Evolutionary conservation across 2,329 filamentous ascomycete species (phyloP).

Genomic region (Neofusicoccum cordaticola): DNA sequence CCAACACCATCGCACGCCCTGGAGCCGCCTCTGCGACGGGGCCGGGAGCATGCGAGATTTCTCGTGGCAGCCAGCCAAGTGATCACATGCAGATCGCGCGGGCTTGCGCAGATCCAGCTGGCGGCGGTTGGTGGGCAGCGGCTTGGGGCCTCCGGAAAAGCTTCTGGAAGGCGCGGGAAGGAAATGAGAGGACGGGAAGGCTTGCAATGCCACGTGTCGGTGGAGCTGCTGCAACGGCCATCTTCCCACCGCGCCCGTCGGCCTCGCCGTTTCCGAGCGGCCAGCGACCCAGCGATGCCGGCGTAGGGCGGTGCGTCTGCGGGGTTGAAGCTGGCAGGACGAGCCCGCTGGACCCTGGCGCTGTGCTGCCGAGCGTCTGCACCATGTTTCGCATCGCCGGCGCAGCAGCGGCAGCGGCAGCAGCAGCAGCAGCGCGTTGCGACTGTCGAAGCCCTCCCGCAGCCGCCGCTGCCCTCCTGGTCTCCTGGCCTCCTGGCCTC

Average conservation of each 20-base stretch:
- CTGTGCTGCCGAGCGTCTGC: background rate
- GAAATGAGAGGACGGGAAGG: constrained; percentile 4
- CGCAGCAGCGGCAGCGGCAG: background rate
- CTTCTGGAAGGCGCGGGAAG: constrained; percentile 14
- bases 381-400: background rate
- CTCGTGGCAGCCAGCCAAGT: background rate
- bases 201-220: constrained; percentile 6
- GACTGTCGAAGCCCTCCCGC: background rate
- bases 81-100: constrained; percentile 10
- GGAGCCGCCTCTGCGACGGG: background rate
- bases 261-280: background rate
- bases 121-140: background rate
- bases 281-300: background rate
- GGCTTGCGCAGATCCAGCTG: background rate
- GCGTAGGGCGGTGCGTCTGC: background rate
- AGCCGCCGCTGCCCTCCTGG: background rate
- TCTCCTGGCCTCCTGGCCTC: no score
- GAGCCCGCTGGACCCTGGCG: background rate
- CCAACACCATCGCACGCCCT: background rate
- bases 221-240: constrained; percentile 10
- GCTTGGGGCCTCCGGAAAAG: background rate
- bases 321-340: background rate
- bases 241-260: background rate
- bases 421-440: background rate
- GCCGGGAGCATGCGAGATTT: background rate